Evolutionary conservation across 192 early-diverging fungal species (phyloP).

Genomic region (Backusella psychrophila): DNA sequence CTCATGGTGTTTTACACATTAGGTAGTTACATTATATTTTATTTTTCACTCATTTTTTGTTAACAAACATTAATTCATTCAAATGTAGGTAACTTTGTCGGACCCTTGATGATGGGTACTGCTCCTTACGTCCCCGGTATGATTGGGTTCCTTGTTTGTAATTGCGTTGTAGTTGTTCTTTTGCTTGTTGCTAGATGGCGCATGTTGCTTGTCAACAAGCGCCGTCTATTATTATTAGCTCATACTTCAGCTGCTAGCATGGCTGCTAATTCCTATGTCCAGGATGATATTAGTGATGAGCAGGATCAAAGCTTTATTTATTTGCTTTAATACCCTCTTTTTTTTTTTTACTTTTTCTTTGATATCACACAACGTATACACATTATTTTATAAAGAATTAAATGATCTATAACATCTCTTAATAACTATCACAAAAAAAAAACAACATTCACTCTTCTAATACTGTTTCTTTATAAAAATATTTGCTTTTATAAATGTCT

Average conservation of each 20-base stretch:
- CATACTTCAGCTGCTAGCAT: constrained; percentile 3
- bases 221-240: not conserved
- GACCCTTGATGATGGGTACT: constrained; percentile 21
- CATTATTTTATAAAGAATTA: constrained; percentile 1
- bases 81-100: constrained; percentile 15
- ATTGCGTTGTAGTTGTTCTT: constrained; percentile 4
- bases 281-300: constrained; percentile 15
- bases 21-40: constrained; percentile 13
- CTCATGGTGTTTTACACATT: constrained; percentile 21
- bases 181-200: constrained; percentile 2
- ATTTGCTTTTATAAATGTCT: not conserved
- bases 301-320: constrained; percentile 30
- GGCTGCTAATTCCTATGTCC: not conserved
- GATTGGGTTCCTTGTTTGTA: constrained; percentile 20
- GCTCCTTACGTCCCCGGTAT: constrained; percentile 11
- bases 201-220: constrained; percentile 16
- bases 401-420: not conserved
- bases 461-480: not conserved
- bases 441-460: not conserved
- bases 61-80: not conserved
- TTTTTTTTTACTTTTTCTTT: not conserved
- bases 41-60: not conserved
- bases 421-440: not conserved
- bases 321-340: constrained; percentile 17
- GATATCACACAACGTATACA: not conserved